phyloP scores from a whole-genome alignment of 2,329 filamentous ascomycete species.

The Xylaria sp. region DNA sequence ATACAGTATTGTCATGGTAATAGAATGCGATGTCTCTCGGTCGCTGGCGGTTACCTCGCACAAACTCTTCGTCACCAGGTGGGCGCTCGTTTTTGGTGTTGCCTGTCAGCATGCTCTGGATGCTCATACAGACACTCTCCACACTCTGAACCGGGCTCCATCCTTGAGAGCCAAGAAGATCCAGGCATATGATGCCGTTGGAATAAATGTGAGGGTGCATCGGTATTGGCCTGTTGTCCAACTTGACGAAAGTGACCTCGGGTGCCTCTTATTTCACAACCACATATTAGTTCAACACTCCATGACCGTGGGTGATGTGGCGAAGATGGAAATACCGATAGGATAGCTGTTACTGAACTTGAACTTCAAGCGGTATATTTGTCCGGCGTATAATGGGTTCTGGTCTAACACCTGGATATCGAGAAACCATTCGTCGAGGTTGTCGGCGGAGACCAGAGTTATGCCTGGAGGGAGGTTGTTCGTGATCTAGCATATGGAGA shows the following conservation, averaged over 20 bases:
- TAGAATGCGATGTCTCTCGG: constrained; percentile 92
- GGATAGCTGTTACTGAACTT: constrained; percentile 86
- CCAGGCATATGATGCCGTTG: constrained; percentile 98
- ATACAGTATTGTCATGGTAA: constrained; percentile 90
- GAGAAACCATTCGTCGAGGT: constrained; percentile 89
- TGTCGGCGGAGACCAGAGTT: constrained; percentile 80
- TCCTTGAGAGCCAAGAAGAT: constrained; percentile 85
- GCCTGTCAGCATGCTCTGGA: constrained; percentile 97
- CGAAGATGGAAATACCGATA: constrained; percentile 72
- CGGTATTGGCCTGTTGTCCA: constrained; percentile 76
- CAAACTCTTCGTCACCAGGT: constrained; percentile 90
- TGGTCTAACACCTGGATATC: constrained; percentile 91
- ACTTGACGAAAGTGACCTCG: constrained; percentile 87
- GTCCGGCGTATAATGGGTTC: constrained; percentile 86
- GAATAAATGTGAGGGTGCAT: constrained; percentile 98
- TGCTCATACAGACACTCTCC: constrained; percentile 94
- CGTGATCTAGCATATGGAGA: constrained; percentile 58
- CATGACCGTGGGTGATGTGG: not conserved
- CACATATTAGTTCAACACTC: constrained; percentile 25
- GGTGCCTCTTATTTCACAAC: constrained; percentile 76
- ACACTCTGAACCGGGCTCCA: constrained; percentile 98
- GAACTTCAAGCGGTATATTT: constrained; percentile 88
- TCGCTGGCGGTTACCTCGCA: constrained; percentile 79
- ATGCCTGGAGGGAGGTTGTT: constrained; percentile 75
- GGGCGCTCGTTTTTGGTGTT: constrained; percentile 93